These are phyloP conservation scores for Globisporangium parvum DNA, from an alignment of 352 stramenopile species.

Conservation along the genomic window DNA sequence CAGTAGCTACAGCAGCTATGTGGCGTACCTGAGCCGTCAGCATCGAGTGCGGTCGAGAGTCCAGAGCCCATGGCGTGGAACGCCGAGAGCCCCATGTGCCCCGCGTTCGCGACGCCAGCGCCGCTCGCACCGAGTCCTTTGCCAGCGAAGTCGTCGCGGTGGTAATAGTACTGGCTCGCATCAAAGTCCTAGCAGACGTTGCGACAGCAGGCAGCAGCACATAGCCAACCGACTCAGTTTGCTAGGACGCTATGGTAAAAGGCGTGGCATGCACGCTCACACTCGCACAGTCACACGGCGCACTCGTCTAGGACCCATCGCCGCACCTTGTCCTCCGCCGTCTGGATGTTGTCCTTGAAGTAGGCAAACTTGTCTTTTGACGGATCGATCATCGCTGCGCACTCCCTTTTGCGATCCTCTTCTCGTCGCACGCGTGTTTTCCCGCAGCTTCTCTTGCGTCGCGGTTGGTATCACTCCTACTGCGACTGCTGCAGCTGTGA, in stretches of 20 bases:
- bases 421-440: too few species aligned
- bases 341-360: conserved; percentile 90
- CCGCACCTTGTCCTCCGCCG: conserved; percentile 74
- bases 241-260: background rate
- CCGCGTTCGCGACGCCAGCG: conserved; percentile 18
- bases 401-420: too few species aligned
- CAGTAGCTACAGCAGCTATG: background rate
- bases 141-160: conserved; percentile 62
- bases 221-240: background rate
- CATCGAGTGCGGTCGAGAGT: conserved; percentile 22
- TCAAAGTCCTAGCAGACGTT: conserved; percentile 63
- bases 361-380: conserved; percentile 88
- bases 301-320: background rate
- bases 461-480: too few species aligned
- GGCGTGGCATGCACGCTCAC: background rate
- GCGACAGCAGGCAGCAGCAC: background rate
- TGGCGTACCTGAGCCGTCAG: conserved; percentile 12
- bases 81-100: conserved; percentile 34
- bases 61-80: conserved; percentile 48
- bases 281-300: background rate
- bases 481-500: too few species aligned
- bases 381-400: conserved; percentile 63
- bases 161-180: conserved; percentile 86
- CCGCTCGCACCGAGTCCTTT: conserved; percentile 26
- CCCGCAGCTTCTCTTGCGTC: too few species aligned